Conservation (phyloP, 23 red algal genomes). For the Cyanidiococcus yangmingshanensis region DNA sequence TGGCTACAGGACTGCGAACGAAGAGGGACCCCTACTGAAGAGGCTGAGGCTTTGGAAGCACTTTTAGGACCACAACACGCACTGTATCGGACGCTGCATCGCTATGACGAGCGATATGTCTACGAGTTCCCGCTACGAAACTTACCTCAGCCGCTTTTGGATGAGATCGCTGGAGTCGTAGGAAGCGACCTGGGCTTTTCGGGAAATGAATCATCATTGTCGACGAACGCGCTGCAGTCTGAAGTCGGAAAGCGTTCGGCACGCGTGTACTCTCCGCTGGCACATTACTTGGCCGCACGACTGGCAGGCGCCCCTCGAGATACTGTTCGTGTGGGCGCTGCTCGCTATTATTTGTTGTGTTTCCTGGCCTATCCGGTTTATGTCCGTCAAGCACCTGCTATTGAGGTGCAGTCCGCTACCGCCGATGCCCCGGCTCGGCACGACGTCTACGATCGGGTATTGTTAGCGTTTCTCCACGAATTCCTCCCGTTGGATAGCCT, state of each 20-base stretch:
- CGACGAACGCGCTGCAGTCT: not conserved
- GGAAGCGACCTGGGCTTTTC: not conserved
- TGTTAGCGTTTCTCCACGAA: not conserved
- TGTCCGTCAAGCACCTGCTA: not conserved
- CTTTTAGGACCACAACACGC: not conserved
- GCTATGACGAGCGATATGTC: not conserved
- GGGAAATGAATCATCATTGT: not conserved
- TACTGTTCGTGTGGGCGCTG: constrained; percentile 7
- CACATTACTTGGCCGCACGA: not conserved
- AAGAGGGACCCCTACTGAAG: not conserved
- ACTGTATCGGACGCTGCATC: not conserved
- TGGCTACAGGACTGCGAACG: not conserved
- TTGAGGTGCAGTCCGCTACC: not conserved
- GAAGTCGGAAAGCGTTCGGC: no score
- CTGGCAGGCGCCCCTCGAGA: not conserved
- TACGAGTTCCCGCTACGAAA: constrained; percentile 11
- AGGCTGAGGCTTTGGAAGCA: not conserved
- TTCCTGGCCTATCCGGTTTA: constrained; percentile 19
- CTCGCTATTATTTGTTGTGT: constrained; percentile 2
- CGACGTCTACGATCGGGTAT: not conserved
- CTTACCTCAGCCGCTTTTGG: not conserved
- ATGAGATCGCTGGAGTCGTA: not conserved
- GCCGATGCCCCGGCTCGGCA: not conserved
- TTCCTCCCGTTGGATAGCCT: not conserved
- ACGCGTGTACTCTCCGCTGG: not conserved